These are phyloP conservation scores for Cyclospora cayetanensis DNA, from an alignment of 169 alveolate genomes.

Conservation along the genomic window DNA sequence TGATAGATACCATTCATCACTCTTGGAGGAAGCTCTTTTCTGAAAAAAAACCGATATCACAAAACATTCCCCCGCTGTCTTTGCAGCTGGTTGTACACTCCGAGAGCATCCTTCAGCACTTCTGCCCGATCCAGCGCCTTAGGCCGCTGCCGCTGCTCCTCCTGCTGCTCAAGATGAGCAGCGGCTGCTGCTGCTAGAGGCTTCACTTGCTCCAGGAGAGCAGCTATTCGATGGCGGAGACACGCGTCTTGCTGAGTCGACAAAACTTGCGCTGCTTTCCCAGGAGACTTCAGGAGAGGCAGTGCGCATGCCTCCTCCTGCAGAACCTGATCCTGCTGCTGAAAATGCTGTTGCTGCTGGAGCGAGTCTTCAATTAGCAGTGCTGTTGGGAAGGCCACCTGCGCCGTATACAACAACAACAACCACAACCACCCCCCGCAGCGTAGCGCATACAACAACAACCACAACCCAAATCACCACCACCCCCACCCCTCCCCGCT, in stretches of 20 bases:
- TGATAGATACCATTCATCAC: too few species aligned
- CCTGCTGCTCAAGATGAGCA: slow-evolving; percentile 23
- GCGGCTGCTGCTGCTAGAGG: slow-evolving; percentile 58
- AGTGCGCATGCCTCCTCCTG: slow-evolving; percentile 34
- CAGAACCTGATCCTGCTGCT: not conserved
- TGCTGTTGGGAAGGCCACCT: not conserved
- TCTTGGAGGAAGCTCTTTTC: too few species aligned
- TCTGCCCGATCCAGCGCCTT: not conserved
- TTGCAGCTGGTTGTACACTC: not conserved
- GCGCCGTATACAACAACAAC: too few species aligned
- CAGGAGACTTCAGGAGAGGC: too few species aligned
- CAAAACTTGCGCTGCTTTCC: too few species aligned
- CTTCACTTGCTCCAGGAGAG: not conserved
- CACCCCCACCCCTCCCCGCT: too few species aligned
- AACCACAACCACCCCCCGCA: not conserved
- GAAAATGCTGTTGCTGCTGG: slow-evolving; percentile 44
- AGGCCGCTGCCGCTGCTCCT: slow-evolving; percentile 29
- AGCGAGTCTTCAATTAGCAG: slow-evolving; percentile 25
- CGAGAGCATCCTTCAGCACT: slow-evolving; percentile 20
- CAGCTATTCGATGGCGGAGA: not conserved
- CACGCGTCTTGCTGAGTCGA: not conserved
- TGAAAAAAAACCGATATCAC: too few species aligned
- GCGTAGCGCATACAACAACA: too few species aligned
- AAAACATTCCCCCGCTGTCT: not conserved
- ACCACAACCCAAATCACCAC: too few species aligned